Evolutionary conservation across 768 basidiomycete species (phyloP), one percentile per base, ranked within the genome.

Genomic region (Russula dissimulans): DNA sequence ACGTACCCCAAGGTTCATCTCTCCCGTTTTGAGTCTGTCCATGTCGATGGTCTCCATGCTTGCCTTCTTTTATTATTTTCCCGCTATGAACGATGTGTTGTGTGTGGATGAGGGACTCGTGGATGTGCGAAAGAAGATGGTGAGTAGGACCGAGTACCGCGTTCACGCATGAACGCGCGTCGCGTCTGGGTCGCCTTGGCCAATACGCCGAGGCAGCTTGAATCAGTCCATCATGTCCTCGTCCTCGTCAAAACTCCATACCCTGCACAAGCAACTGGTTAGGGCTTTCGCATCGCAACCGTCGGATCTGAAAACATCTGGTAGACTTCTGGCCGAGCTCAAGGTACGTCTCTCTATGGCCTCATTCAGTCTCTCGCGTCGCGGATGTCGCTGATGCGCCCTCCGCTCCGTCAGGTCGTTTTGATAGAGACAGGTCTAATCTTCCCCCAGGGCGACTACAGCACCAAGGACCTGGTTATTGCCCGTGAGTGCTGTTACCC

Each of bases 1-100:
- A 81, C 91, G 69, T 75, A 95, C 94, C 65, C 94, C 94, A 68
- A 97, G 86, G 80, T 97, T 94, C 71, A 97, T 89, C 79, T 98
- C 95, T 67, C 95, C 95, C 47, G 80, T 77, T 78, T 97, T 97
- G 74, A 98, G 85, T 66, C 82, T 85, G 69, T 88, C 78, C 69
- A 94, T 85, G 71, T 95, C 92, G 70, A 91, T 84, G 69, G 73
- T 69, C 52, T 77, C 73, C 71, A 78, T 79, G 64, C 59, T 76
- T 77, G 67, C 22, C 17, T 38, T 29, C 12, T 84, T 80, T 79
- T 82, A 83, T 67, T 7, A 1, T 10, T 36, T 36, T 5, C 34
- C 34, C 10, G 69, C 76, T 67, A 66, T 68, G 51, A 45, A 14
- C 45, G 66, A 14, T 11, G 57, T 49, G 36, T 49, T 65, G 67